Percentiles rank a stretch among this genome's conserved stretches.
Evolutionary conservation across 2,329 filamentous ascomycete species (phyloP).

Genomic region (Fusarium cyanostomum): DNA sequence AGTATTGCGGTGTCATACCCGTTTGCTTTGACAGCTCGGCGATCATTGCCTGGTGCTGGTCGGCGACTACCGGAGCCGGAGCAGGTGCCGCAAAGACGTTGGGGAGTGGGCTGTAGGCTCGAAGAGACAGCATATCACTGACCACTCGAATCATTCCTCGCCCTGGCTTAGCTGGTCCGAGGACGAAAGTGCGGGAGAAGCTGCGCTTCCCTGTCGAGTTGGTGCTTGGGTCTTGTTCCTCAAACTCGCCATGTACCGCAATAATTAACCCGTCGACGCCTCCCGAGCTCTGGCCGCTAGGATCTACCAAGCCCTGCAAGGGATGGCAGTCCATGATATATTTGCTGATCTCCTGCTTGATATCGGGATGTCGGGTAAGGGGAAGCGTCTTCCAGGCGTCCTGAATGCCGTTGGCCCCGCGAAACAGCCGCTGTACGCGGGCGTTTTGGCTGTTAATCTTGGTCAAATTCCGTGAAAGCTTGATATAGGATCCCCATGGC

Average conservation of each 20-base stretch:
- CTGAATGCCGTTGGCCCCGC: constrained; percentile 71
- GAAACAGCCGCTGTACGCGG: constrained; percentile 72
- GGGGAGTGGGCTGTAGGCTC: constrained; percentile 68
- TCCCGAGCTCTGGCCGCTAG: constrained; percentile 66
- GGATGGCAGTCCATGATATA: constrained; percentile 87
- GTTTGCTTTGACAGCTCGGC: constrained; percentile 80
- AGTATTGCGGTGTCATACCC: constrained; percentile 81
- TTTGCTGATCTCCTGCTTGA: constrained; percentile 72
- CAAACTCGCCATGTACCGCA: constrained; percentile 84
- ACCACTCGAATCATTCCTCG: constrained; percentile 75
- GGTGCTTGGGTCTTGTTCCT: constrained; percentile 71
- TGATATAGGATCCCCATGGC: constrained; percentile 79
- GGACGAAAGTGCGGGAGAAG: constrained; percentile 82
- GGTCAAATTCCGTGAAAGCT: constrained; percentile 79
- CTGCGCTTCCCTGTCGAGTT: constrained; percentile 72
- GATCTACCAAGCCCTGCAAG: constrained; percentile 76
- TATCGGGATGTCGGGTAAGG: constrained; percentile 76
- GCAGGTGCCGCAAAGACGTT: constrained; percentile 50
- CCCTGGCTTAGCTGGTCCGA: constrained; percentile 76
- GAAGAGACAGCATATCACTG: constrained; percentile 80
- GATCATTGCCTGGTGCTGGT: constrained; percentile 74
- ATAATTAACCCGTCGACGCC: constrained; percentile 83
- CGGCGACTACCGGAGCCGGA: constrained; percentile 36
- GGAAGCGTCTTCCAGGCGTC: constrained; percentile 77
- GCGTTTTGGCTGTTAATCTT: constrained; percentile 70